Evolutionary conservation across 129 eudicot species (phyloP), one percentile per base, ranked within the genome.

Genomic region (Ambrosia trifida): DNA sequence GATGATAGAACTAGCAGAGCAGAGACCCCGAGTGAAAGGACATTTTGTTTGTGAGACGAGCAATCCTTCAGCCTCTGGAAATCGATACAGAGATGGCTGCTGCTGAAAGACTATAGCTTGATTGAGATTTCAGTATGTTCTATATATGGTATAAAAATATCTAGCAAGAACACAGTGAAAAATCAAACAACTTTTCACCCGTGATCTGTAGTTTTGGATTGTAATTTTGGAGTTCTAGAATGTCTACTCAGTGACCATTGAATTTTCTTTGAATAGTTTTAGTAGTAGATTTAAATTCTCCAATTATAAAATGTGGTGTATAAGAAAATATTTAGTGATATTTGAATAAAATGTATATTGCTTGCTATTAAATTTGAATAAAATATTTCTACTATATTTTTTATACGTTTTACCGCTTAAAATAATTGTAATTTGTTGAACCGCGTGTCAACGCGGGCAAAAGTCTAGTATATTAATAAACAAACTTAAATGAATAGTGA

Each of bases 1-100:
- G 97, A 80, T 78, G 99, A 61, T 90, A 88, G 58, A 94, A 94
- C 93, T 94, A 62, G 99, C 99, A 43, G 99, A 94, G 79, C 95
- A 90, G 72, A 77, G 98, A 0, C 98, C 98, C 2, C 75, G 96
- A 44, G 95, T 94, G 51, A 94, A 94, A 84, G 98, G 98, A 44
- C 98, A 89, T 70, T 94, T 94, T 79, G 98, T 89, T 69, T 92
- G 95, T 9, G 95, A 94, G 41, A 77, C 69, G 2, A 53, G 84
- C 54, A 88, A 87, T 59, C 52, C 83, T 40, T 40, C 44, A 40
- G 0, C 44, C 83, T 11, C 47, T 41, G 80, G 88, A 74, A 83
- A 73, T 80, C 60, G 87, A 82, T 35, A 43, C 72, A 73, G 60
- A 74, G 53, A 60, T 64, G 50, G 75, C 69, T 43, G 53, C 70